Conservation (phyloP, 164 flowering plant genomes). For the Sedum album region DNA sequence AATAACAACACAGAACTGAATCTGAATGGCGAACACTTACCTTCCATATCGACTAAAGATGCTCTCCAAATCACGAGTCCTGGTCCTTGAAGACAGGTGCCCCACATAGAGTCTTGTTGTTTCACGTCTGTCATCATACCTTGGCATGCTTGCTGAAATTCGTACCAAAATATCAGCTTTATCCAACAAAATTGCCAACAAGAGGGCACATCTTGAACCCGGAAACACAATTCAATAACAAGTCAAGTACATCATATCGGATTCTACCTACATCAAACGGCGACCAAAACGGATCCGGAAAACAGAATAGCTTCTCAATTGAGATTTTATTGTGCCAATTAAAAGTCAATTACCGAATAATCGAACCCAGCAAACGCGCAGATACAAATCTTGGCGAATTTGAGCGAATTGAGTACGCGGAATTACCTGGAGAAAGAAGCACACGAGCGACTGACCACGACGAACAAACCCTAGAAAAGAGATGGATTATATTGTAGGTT, state of each 20-base stretch:
- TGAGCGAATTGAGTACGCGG: not conserved
- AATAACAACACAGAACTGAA: not conserved
- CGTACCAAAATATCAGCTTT: not conserved
- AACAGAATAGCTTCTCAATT: not conserved
- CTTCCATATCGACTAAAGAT: constrained; percentile 71
- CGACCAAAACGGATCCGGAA: not conserved
- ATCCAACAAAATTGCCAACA: not conserved
- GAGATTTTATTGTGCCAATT: not conserved
- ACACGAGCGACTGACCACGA: not conserved
- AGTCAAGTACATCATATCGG: too few species aligned
- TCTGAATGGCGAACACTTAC: constrained; percentile 18
- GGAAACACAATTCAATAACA: not conserved
- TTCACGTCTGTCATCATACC: constrained; percentile 55
- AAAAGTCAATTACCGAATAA: not conserved
- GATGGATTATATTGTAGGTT: not conserved
- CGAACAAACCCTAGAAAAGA: constrained; percentile 8
- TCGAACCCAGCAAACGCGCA: not conserved
- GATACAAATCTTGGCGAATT: not conserved
- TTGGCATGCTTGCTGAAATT: constrained; percentile 25
- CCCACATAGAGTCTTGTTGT: constrained; percentile 72
- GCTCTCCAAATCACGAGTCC: constrained; percentile 59
- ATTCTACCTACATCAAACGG: too few species aligned
- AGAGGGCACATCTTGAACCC: not conserved
- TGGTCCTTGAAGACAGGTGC: constrained; percentile 61
- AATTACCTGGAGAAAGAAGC: not conserved